Evolutionary conservation across 805 yeast species (phyloP).

Genomic region (Saturnispora sekii): DNA sequence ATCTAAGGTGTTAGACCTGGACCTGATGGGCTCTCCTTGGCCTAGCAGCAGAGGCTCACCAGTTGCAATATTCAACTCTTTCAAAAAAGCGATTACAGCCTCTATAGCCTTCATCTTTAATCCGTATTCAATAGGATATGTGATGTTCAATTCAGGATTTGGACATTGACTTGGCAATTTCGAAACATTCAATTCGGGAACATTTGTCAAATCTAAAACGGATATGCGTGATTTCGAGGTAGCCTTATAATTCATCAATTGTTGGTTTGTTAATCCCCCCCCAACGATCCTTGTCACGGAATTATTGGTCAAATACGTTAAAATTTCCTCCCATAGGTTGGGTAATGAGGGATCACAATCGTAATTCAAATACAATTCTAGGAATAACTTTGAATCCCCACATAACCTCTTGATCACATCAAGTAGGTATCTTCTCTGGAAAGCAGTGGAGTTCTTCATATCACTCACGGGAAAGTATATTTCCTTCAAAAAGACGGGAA

Average conservation of each 20-base stretch:
- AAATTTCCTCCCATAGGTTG: slow-evolving; percentile 74
- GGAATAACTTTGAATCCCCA: slow-evolving; percentile 79
- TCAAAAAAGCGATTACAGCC: slow-evolving; percentile 70
- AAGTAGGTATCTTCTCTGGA: slow-evolving; percentile 83
- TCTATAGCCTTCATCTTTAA: slow-evolving; percentile 73
- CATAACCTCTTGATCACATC: slow-evolving; percentile 74
- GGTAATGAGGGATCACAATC: slow-evolving; percentile 83
- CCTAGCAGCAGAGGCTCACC: slow-evolving; percentile 29
- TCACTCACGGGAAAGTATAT: slow-evolving; percentile 92
- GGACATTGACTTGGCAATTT: slow-evolving; percentile 47
- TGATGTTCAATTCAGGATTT: slow-evolving; percentile 41
- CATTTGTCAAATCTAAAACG: slow-evolving; percentile 53
- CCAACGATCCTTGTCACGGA: slow-evolving; percentile 43
- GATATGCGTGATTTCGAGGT: slow-evolving; percentile 27
- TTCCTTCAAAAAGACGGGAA: slow-evolving; percentile 87
- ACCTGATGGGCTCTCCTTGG: slow-evolving; percentile 20
- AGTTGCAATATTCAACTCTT: slow-evolving; percentile 81
- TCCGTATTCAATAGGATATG: slow-evolving; percentile 72
- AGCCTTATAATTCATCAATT: slow-evolving; percentile 48
- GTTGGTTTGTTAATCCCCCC: slow-evolving; percentile 62
- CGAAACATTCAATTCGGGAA: slow-evolving; percentile 68
- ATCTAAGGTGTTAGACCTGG: slow-evolving; percentile 2
- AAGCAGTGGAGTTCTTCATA: slow-evolving; percentile 81
- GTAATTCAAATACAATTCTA: slow-evolving; percentile 89
- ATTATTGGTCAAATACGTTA: slow-evolving; percentile 65